These are phyloP conservation scores for barley (Hordeum vulgare) DNA, from an alignment of 176 grass and related monocot species.

Conservation along the genomic window MorexV3_pseudomolecules_assembly NC_058518.1:332791929-332792428, in stretches of 20 bases:
- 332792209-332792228: neutral
- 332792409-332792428: slow-evolving; percentile 6
- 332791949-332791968: neutral
- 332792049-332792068: neutral
- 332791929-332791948: neutral
- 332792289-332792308: neutral
- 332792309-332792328: neutral
- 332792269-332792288: neutral
- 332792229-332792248: neutral
- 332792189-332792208: neutral
- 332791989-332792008: neutral
- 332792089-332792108: neutral
- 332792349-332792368: neutral
- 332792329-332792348: neutral
- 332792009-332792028: neutral
- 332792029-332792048: neutral
- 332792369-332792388: neutral
- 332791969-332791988: neutral
- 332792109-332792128: neutral
- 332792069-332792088: neutral
- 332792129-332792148: neutral
- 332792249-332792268: neutral
- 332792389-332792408: neutral
- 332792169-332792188: neutral
- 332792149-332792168: neutral